A percentile compares a stretch with the other conserved stretches of the same genome.
Evolutionary conservation across 345 rosid species (phyloP).

Genomic region (Pseudoturritis turrita): DNA sequence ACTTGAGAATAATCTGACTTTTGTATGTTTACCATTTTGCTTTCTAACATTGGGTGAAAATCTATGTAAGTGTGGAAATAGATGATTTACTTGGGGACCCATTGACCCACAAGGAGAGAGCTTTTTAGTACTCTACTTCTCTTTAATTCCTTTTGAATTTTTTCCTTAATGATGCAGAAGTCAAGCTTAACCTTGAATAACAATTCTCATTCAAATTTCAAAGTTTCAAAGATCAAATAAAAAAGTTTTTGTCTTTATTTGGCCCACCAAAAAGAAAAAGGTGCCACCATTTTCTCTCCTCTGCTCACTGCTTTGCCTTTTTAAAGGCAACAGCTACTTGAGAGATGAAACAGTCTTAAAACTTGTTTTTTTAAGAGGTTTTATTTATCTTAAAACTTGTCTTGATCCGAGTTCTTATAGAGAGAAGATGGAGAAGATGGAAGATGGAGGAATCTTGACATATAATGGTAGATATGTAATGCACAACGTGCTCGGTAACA

Average conservation of each 20-base stretch:
- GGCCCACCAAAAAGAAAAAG: conserved; percentile 31
- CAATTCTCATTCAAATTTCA: conserved; percentile 27
- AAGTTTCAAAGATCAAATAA: conserved; percentile 14
- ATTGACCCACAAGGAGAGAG: not conserved
- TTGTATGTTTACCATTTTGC: not conserved
- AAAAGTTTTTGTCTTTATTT: conserved; percentile 7
- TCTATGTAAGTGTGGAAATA: not conserved
- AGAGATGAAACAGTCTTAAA: conserved; percentile 13
- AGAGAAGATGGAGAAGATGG: conserved; percentile 40
- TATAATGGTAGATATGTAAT: conserved; percentile 50
- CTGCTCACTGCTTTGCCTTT: conserved; percentile 9
- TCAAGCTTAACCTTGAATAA: conserved; percentile 1
- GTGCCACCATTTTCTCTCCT: not conserved
- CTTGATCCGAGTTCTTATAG: not conserved
- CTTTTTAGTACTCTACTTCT: not conserved
- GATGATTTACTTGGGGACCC: not conserved
- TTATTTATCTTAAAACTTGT: not conserved
- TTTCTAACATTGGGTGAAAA: not conserved
- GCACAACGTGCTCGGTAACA: conserved; percentile 63
- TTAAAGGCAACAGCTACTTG: not conserved
- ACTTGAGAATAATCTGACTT: not conserved
- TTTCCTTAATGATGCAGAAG: not conserved
- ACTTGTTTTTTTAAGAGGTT: not conserved
- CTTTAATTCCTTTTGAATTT: not conserved
- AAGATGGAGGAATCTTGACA: conserved; percentile 35